Base-by-base conservation (phyloP, 352 stramenopile genomes). In the Phytophthora crassamura region DNA sequence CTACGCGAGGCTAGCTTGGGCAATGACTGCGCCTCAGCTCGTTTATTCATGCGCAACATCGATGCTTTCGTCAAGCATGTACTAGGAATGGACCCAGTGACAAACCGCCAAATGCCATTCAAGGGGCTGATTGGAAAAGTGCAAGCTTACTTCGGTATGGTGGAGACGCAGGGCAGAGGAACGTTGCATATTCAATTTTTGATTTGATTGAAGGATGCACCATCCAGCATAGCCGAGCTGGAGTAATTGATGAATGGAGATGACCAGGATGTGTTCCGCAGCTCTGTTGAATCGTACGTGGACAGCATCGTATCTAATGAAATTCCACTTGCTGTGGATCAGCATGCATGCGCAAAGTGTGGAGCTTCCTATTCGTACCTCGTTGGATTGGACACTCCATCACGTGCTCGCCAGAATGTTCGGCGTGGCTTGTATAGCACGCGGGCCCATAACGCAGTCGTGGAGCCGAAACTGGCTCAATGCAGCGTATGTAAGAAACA, bases 291-390 rank as follows among this genome's bases (percentile, higher is more conserved):
- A 18, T 11, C 33, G n/a, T n/a, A n/a, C n/a, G n/a, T n/a, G n/a
- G n/a, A n/a, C n/a, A 55, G 48, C 16, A 55, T 55, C 12, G 32
- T 55, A 10, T 20, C 15, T 9, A 55, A 33, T n/a, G n/a, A n/a
- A n/a, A n/a, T n/a, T n/a, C n/a, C n/a, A n/a, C n/a, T n/a, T n/a
- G n/a, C n/a, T n/a, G n/a, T n/a, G n/a, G n/a, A n/a, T n/a, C n/a
- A n/a, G n/a, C n/a, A n/a, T n/a, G n/a, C n/a, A n/a, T n/a, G 48
- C n/a, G 7, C 33, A n/a, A 33, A 45, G 8, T 55, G 48, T 35
- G 33, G 48, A 32, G 48, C 32, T 33, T 9, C 47, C 7, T 54
- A 42, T 25, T 30, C 47, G 4, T 18, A 54, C 9, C 33, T 54
- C 32, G 15, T 42, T 20, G 43, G 18, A 38, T 14, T 54, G 15